phyloP scores from a whole-genome alignment of 2,329 filamentous ascomycete species.

The Diaporthe citriasiana region DNA sequence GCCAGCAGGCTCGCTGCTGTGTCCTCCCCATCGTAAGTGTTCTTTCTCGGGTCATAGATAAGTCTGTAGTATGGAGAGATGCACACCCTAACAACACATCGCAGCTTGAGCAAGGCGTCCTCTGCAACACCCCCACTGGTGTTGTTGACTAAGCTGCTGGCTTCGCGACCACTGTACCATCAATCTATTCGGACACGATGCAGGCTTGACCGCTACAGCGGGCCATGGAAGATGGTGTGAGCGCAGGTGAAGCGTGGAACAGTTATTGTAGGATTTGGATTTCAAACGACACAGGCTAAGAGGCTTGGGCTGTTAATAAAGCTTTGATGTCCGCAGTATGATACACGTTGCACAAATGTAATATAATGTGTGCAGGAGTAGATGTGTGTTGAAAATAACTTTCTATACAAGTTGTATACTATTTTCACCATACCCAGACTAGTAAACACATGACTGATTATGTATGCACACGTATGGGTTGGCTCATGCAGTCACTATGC shows the following conservation, averaged over 20 bases:
- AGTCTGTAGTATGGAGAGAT: not conserved
- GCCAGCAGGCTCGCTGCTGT: slow-evolving; percentile 72
- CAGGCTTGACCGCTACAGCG: not conserved
- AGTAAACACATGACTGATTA: not conserved
- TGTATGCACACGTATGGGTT: no score
- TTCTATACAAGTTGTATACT: no score
- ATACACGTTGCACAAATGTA: not conserved
- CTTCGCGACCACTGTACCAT: not conserved
- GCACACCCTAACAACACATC: slow-evolving; percentile 27
- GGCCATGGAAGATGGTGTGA: no score
- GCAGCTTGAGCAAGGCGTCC: slow-evolving; percentile 51
- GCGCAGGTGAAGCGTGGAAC: not conserved
- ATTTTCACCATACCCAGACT: not conserved
- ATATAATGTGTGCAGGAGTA: not conserved
- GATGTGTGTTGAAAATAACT: no score
- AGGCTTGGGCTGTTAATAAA: not conserved
- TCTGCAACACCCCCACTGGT: slow-evolving; percentile 52
- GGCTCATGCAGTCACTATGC: not conserved
- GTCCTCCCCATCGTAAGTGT: slow-evolving; percentile 61
- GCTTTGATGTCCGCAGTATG: not conserved
- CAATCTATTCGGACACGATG: not conserved
- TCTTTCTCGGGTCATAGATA: accelerated
- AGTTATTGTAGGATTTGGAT: no score
- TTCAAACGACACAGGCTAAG: not conserved
- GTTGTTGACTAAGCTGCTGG: slow-evolving; percentile 44